Evolutionary conservation across 495 filamentous ascomycete genomes (phyloP), one percentile per base, ranked within the genome.

Genomic region (Trichocladium antarcticum): DNA sequence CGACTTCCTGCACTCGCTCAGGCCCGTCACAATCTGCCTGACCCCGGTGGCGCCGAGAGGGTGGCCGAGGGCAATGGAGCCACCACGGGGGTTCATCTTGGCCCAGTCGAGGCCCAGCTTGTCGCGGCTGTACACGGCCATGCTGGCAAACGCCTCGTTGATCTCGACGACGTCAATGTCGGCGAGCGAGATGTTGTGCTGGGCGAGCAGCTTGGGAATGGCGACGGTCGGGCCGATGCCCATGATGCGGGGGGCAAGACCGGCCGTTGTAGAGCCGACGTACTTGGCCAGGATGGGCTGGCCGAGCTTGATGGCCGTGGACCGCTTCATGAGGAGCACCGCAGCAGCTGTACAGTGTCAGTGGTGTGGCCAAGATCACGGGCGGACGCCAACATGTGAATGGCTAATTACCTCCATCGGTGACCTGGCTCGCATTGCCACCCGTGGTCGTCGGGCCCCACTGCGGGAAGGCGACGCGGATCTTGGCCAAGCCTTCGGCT

Each of bases 81-180:
- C 86, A 45, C 86, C 86, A 37, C 87, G 74, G 12, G 85, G 81
- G 73, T 96, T 97, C 70, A 97, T 78, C 78, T 95, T 96, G 59
- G 77, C 68, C 51, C 75, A 79, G 53, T 92, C 85, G 37, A 96
- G 68, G 31, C 80, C 80, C 28, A 96, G 75, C 47, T 74, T 79
- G 48, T 90, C 74, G 16, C 83, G 63, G 69, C 88, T 95, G 74
- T 95, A 98, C 2, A 95, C 88, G 1, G 86, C 89, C 90, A 98
- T 98, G 24, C 82, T 87, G 21, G 90, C 92, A 56, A 98, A 98
- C 1, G 92, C 92, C 77, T 98, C 92, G 68, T 98, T 98, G 59
- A 98, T 69, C 75, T 98, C 92, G 55, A 86, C 78, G 38, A 98
- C 75, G 56, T 98, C 92, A 51, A 88, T 76, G 50, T 98, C 90